These are phyloP conservation scores for Bryoerythrophyllum caledonicum DNA, from an alignment of 225 moss, liverwort and hornwort species.

Conservation along the genomic window DNA sequence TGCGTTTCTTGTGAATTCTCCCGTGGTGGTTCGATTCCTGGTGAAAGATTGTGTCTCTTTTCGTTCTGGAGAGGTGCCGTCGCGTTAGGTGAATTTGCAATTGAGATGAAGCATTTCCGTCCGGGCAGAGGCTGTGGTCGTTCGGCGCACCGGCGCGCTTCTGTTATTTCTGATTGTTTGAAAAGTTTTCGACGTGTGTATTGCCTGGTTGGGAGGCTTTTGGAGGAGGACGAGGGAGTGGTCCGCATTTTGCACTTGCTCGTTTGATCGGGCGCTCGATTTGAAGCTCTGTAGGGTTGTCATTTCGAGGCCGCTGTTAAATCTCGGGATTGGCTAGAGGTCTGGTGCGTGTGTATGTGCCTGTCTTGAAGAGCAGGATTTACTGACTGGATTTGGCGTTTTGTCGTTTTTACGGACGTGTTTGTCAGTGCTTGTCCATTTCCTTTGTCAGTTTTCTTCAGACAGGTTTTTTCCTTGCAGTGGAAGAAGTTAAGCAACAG, in stretches of 20 bases:
- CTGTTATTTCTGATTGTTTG: no score
- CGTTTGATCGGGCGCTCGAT: conserved; percentile 4
- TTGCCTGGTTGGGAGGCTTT: no score
- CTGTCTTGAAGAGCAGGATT: neutral
- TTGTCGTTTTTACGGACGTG: conserved; percentile 1
- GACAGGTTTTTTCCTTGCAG: neutral
- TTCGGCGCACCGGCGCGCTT: no score
- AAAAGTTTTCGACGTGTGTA: no score
- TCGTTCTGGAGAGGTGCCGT: neutral
- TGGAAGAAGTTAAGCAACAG: neutral
- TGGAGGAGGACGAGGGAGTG: no score
- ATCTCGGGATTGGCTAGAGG: neutral
- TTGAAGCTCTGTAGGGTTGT: conserved; percentile 1
- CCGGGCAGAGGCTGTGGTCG: no score
- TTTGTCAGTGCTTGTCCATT: neutral
- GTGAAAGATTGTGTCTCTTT: neutral
- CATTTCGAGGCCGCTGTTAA: neutral
- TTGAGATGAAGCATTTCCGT: no score
- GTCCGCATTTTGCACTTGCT: no score
- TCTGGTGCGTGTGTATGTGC: conserved; percentile 18
- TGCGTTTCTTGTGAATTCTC: neutral
- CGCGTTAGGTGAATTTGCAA: no score
- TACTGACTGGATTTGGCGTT: neutral
- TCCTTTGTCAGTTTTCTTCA: conserved; percentile 4
- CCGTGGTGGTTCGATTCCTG: neutral